Evolutionary conservation across 345 rosid species (phyloP).

Genomic region (Moricandia moricandioides): DNA sequence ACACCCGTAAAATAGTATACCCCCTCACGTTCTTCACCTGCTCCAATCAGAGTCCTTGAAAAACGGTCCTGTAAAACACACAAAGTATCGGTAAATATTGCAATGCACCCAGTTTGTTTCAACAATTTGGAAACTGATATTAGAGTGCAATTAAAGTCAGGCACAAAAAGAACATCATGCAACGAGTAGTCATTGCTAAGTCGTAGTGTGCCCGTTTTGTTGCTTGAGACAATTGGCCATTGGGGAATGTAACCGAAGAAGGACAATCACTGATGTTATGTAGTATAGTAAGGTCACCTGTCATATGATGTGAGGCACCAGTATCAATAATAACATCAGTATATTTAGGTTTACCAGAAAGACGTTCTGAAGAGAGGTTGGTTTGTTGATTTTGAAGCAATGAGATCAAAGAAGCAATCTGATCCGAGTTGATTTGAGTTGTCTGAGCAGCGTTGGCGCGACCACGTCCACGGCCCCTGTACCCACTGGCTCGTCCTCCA

Average conservation of each 20-base stretch:
- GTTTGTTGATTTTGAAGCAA: background rate
- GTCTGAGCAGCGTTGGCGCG: background rate
- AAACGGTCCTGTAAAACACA: too few relatives aligned
- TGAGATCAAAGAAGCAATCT: background rate
- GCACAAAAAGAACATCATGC: too few relatives aligned
- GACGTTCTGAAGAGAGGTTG: background rate
- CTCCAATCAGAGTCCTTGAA: too few relatives aligned
- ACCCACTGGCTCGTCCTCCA: background rate
- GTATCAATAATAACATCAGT: background rate
- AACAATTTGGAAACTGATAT: too few relatives aligned
- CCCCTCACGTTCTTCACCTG: too few relatives aligned
- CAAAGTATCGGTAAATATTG: too few relatives aligned
- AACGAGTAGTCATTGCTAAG: background rate
- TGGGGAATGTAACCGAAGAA: background rate
- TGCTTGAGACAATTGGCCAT: background rate
- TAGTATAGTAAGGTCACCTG: background rate
- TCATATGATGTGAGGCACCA: background rate
- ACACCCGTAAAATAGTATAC: too few relatives aligned
- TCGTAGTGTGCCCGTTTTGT: background rate
- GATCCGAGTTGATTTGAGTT: background rate
- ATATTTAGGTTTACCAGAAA: background rate
- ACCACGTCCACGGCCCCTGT: background rate
- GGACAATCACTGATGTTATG: background rate
- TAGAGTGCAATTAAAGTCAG: too few relatives aligned
- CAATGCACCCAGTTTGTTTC: too few relatives aligned